phyloP scores from a whole-genome alignment of 2,329 filamentous ascomycete species.

The Talaromyces sp. region DNA sequence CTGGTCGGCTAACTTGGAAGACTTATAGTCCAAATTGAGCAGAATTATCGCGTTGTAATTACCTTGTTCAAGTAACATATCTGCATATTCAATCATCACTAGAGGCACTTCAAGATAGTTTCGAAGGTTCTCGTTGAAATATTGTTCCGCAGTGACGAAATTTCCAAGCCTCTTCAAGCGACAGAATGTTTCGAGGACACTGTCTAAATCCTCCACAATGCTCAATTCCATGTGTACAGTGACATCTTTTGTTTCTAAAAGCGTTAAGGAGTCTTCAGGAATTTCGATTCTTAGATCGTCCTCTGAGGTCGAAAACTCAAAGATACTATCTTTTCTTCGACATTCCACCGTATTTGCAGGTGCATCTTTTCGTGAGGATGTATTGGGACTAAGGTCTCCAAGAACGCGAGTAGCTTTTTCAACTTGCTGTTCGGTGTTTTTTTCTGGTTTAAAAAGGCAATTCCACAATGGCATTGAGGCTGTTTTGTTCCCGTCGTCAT shows the following conservation, averaged over 20 bases:
- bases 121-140: constrained; percentile 10
- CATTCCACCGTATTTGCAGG: too few species aligned
- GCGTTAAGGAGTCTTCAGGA: neutral
- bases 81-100: constrained; percentile 11
- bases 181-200: constrained; percentile 13
- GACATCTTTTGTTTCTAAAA: constrained; percentile 2
- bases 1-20: too few species aligned
- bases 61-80: constrained; percentile 13
- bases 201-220: constrained; percentile 9
- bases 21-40: neutral
- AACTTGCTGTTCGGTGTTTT: too few species aligned
- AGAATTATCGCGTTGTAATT: neutral
- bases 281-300: too few species aligned
- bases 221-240: constrained; percentile 10
- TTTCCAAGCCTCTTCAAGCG: constrained; percentile 13
- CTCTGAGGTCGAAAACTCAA: neutral
- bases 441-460: too few species aligned
- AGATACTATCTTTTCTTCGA: too few species aligned
- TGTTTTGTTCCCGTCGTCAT: too few species aligned
- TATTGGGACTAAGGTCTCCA: too few species aligned
- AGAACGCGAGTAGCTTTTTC: too few species aligned
- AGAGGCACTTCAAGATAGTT: constrained; percentile 4
- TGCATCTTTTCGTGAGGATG: too few species aligned
- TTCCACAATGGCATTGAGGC: too few species aligned
- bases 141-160: constrained; percentile 11